Evolutionary conservation across 148 eudicot species (phyloP), one percentile per base, ranked within the genome.

Genomic region (Euryodendron excelsum): DNA sequence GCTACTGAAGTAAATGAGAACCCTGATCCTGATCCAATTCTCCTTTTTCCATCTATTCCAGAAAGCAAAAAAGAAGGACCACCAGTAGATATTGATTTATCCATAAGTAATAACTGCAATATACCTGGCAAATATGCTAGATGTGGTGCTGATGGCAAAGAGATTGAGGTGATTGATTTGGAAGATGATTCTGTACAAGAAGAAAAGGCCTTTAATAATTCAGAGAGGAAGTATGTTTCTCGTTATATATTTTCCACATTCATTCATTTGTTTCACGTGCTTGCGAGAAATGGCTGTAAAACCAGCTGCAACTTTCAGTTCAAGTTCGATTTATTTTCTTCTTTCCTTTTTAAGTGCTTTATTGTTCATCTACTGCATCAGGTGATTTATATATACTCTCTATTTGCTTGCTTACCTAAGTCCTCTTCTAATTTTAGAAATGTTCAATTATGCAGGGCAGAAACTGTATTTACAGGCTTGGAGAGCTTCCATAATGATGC

Each of bases 131-230:
- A 70, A 52, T 89, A 82, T 80, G 82, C 78, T 77, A 86, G 81
- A 76, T 71, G 78, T 82, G 91, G 89, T 62, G 64, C 86, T 53
- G 82, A 77, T 41, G 89, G 87, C 62, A 92, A 89, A 83, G 91
- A 80, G 63, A 80, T 93, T 74, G 98, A 96, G 85, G 85, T 93
- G 82, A 96, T 96, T 78, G 97, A 96, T 89, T 86, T 96, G 85
- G 99, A 93, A 81, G 83, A 88, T 73, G 88, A 86, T 79, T 83
- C 91, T 50, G 41, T 84, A 59, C 91, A 84, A 58, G 91, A 87
- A 58, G 90, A 89, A 76, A 80, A 77, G 80, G 74, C 78, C 79
- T 80, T 87, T 21, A 75, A 79, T 72, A 76, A 80, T 62, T 77
- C 90, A 2, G 77, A 85, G 60, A 82, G 78, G 81, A 91, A 78